Percentiles rank a stretch among this genome's conserved stretches.
Evolutionary conservation across 2,329 filamentous ascomycete genomes (phyloP).

Genomic region (Penicillium glabrum): DNA sequence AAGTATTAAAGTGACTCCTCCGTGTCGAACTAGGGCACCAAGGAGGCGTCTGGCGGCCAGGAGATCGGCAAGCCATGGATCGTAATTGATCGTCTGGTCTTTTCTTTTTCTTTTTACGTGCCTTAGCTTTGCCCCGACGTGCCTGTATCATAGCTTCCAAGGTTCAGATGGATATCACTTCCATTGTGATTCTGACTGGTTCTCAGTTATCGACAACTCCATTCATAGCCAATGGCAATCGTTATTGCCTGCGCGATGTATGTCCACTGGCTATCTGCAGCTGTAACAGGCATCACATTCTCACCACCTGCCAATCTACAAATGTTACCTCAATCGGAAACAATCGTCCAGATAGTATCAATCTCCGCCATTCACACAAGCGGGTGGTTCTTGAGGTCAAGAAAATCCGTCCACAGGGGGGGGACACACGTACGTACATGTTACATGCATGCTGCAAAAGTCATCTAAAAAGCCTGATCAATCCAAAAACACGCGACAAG

Average conservation of each 20-base stretch:
- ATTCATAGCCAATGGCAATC: conserved; percentile 5
- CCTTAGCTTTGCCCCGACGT: neutral
- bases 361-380: neutral
- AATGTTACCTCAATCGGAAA: conserved; percentile 8
- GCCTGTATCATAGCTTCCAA: neutral
- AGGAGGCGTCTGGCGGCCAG: neutral
- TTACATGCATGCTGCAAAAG: neutral
- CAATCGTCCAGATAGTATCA: conserved; percentile 3
- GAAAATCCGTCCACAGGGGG: neutral
- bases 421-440: neutral
- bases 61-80: conserved; percentile 7
- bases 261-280: conserved; percentile 1
- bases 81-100: neutral
- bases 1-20: neutral
- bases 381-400: neutral
- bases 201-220: neutral
- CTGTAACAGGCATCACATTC: neutral
- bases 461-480: neutral
- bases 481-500: conserved; percentile 3
- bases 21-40: neutral
- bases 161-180: neutral
- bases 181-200: neutral
- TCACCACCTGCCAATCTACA: conserved; percentile 1
- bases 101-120: neutral
- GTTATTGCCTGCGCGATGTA: neutral